A percentile compares a stretch with the other conserved stretches of the same genome.
Conservation (phyloP, 2,329 filamentous ascomycete genomes). For the Elsinoe necatrix region DNA sequence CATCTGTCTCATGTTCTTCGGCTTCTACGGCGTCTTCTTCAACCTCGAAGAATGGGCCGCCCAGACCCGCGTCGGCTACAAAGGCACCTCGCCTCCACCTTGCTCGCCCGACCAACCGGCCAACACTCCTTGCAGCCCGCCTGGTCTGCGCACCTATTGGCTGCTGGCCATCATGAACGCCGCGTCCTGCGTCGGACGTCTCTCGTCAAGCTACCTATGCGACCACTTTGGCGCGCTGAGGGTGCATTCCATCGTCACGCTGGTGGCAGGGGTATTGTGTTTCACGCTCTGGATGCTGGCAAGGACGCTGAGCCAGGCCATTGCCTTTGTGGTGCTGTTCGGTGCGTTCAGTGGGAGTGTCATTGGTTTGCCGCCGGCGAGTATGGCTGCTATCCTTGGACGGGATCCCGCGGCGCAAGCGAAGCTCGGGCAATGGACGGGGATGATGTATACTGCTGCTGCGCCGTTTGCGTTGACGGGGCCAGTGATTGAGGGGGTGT, state of each 20-base stretch:
- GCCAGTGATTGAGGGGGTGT: conserved; percentile 40
- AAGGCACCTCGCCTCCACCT: conserved; percentile 21
- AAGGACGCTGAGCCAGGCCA: conserved; percentile 30
- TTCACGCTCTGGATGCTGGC: conserved; percentile 39
- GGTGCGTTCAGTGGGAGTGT: conserved; percentile 42
- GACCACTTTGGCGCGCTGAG: conserved; percentile 39
- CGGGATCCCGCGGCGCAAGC: conserved; percentile 25
- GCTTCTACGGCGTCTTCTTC: conserved; percentile 47
- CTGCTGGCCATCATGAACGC: conserved; percentile 45
- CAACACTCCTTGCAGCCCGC: conserved; percentile 11
- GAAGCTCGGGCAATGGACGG: conserved; percentile 44
- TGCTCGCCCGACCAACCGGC: conserved; percentile 11
- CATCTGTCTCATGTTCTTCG: conserved; percentile 43
- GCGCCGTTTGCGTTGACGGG: conserved; percentile 40
- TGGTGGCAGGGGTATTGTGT: conserved; percentile 35
- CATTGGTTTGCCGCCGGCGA: conserved; percentile 44
- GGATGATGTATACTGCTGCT: conserved; percentile 45
- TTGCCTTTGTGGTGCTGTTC: conserved; percentile 43
- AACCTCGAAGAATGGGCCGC: conserved; percentile 47
- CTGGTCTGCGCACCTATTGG: conserved; percentile 38
- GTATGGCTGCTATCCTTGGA: conserved; percentile 40
- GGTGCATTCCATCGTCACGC: conserved; percentile 38
- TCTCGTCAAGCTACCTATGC: conserved; percentile 38
- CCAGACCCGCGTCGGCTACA: conserved; percentile 34
- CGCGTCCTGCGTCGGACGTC: conserved; percentile 39